These are phyloP conservation scores for Cymbopogon citratus DNA, from an alignment of 176 grass and related monocot genomes.

Conservation along the genomic window DNA sequence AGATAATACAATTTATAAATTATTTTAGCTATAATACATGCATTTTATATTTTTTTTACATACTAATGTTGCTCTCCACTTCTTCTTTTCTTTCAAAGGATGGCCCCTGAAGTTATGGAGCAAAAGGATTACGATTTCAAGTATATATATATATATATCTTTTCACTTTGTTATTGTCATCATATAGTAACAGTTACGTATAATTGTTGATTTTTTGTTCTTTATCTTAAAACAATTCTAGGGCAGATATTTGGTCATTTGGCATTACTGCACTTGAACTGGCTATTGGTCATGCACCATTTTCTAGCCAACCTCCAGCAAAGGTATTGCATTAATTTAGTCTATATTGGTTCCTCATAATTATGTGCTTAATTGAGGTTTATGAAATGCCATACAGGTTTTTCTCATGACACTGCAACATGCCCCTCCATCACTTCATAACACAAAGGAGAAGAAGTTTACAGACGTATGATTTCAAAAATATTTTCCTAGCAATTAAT, in stretches of 20 bases:
- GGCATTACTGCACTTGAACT: slow-evolving; percentile 94
- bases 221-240: slow-evolving; percentile 7
- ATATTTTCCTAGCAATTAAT: background rate
- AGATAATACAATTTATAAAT: background rate
- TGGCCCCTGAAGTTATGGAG: slow-evolving; percentile 98
- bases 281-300: slow-evolving; percentile 89
- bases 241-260: slow-evolving; percentile 96
- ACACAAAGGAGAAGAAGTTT: slow-evolving; percentile 89
- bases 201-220: background rate
- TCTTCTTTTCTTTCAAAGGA: slow-evolving; percentile 36
- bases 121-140: slow-evolving; percentile 90
- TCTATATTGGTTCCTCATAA: background rate
- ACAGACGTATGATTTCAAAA: slow-evolving; percentile 45
- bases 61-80: background rate
- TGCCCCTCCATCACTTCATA: slow-evolving; percentile 83
- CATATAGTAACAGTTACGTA: background rate
- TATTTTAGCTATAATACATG: background rate
- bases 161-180: background rate
- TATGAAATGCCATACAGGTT: slow-evolving; percentile 39
- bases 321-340: slow-evolving; percentile 39
- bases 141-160: too few relatives aligned
- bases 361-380: background rate
- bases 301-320: slow-evolving; percentile 78
- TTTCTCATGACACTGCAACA: slow-evolving; percentile 77
- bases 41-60: background rate